Evolutionary conservation across 176 grass and related monocot genomes (phyloP), one percentile per base, ranked within the genome.

Genomic region (Carex myosuroides): DNA sequence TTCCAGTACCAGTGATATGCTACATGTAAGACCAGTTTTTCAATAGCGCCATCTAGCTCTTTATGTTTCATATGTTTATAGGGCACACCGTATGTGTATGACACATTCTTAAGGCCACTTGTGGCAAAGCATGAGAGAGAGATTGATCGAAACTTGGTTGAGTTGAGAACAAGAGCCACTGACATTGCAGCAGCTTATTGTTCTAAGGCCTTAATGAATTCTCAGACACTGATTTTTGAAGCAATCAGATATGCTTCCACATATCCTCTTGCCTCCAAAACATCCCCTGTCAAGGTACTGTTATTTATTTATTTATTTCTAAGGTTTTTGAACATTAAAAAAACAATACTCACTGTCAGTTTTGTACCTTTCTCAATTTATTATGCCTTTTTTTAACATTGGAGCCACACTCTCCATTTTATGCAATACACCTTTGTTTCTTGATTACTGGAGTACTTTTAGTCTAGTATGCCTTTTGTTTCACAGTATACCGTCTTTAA

Each of bases 51-150:
- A 60, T 64, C 8, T 54, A 37, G 1, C 8, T 52, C 13, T 75
- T 26, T 74, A 44, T 84, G 79, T 3, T 70, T 59, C 57, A 55
- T 55, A 22, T 11, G 6, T 50, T 65, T 87, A 42, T 69, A 91
- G 92, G 94, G 88, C 22, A 89, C 90, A 42, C 82, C 2, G 13
- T 91, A 88, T 56, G 87, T 90, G 22, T 97, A 94, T 24, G 80
- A 83, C 10, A 88, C 87, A 6, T 94, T 83, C 85, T 82, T 93
- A 6, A 90, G 72, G 16, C 92, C 80, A 17, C 85, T 76, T 80
- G 65, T 92, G 26, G 39, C 92, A 21, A 84, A 80, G 85, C 84
- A 95, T 64, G 95, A 93, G 86, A 81, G 13, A 8, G 92, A 89
- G 39, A 94, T 94, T 58, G 92, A 94, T 82, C 85, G 85, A 0